Percentiles rank a stretch among this genome's conserved stretches.
These are phyloP conservation scores for Lyophyllum semitale DNA, from an alignment of 768 basidiomycete genomes.

Conservation along the genomic window DNA sequence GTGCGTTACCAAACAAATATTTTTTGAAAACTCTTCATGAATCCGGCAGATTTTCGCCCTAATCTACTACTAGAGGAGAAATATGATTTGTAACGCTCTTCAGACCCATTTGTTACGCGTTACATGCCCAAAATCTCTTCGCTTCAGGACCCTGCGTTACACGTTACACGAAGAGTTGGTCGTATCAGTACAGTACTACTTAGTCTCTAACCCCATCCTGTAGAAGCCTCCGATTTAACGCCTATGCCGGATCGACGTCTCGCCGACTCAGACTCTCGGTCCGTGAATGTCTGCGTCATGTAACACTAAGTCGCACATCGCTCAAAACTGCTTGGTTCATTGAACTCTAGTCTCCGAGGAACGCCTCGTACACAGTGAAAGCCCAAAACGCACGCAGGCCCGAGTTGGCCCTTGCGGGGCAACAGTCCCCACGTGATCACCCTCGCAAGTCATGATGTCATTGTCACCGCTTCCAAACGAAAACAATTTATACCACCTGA, in stretches of 20 bases:
- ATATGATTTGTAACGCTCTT: no score
- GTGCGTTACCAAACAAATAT: no score
- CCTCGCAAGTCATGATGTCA: slow-evolving; percentile 3
- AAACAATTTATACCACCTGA: background rate
- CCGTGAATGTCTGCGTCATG: background rate
- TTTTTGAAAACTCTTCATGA: no score
- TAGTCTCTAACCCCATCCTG: background rate
- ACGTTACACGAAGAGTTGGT: no score
- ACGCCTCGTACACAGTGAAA: background rate
- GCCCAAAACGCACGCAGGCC: slow-evolving; percentile 9
- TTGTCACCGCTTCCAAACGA: slow-evolving; percentile 8
- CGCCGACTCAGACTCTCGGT: background rate
- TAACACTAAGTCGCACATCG: background rate
- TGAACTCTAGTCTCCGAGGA: background rate
- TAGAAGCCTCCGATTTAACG: background rate
- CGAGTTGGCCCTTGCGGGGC: background rate
- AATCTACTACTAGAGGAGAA: no score
- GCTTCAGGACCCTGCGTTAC: no score
- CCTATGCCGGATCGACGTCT: background rate
- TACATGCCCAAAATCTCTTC: no score
- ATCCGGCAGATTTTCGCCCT: no score
- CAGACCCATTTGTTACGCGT: no score
- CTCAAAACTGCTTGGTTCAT: background rate
- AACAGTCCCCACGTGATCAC: slow-evolving; percentile 9
- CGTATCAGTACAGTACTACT: no score